phyloP scores from a whole-genome alignment of 306 rosid species.

The Citrullus amarus region DNA sequence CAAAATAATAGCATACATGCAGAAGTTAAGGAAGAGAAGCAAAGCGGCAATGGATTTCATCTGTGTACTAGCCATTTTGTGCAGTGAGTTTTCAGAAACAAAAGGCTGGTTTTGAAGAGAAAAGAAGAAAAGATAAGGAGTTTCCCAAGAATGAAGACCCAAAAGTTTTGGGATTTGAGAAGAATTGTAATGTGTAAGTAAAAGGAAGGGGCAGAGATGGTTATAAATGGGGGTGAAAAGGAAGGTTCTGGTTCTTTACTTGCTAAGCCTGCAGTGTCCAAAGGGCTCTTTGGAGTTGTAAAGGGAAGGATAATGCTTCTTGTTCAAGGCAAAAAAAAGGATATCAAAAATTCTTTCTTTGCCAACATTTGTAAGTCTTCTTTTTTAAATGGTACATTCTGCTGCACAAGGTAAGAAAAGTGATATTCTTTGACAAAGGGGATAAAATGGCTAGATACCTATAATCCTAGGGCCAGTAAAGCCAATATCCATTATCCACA shows the following conservation, averaged over 20 bases:
- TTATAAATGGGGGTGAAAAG: constrained; percentile 12
- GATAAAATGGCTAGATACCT: background rate
- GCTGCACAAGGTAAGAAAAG: constrained; percentile 9
- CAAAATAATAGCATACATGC: constrained; percentile 78
- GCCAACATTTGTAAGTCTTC: constrained; percentile 21
- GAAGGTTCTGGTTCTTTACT: constrained; percentile 64
- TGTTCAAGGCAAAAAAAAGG: constrained; percentile 45
- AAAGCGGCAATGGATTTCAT: constrained; percentile 54
- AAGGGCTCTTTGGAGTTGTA: constrained; percentile 33
- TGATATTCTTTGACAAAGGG: constrained; percentile 34
- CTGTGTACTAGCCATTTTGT: constrained; percentile 45
- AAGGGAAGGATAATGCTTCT: constrained; percentile 41
- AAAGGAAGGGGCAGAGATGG: background rate
- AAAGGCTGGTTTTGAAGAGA: constrained; percentile 1
- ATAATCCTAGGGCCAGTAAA: background rate
- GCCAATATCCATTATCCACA: background rate
- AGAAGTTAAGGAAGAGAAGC: constrained; percentile 68
- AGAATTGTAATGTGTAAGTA: constrained; percentile 2
- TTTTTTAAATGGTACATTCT: constrained; percentile 21
- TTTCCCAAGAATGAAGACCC: constrained; percentile 8
- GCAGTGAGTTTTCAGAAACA: background rate
- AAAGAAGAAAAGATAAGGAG: background rate
- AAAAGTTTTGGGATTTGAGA: background rate
- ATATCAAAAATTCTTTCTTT: constrained; percentile 42
- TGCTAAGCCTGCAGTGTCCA: constrained; percentile 43